Conservation (phyloP, 1,284 basidiomycete species). For the Psilocybe mexicana region DNA sequence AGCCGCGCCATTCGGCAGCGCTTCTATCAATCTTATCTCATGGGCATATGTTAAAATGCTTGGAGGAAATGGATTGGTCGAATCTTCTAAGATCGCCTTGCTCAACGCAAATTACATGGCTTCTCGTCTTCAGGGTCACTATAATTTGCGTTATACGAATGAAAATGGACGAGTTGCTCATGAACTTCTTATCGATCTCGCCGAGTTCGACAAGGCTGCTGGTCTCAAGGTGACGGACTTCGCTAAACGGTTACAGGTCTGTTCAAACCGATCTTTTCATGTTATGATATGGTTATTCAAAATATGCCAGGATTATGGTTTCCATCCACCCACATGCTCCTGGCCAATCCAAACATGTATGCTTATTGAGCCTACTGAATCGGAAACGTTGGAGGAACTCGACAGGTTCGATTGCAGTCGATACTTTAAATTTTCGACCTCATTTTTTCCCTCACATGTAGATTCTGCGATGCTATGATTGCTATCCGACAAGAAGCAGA, state of each 20-base stretch:
- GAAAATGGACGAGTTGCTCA: slow-evolving; percentile 91
- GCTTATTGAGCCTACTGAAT: slow-evolving; percentile 95
- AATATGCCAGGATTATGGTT: slow-evolving; percentile 70
- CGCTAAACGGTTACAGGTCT: slow-evolving; percentile 88
- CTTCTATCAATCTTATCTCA: slow-evolving; percentile 94
- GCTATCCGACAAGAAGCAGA: slow-evolving; percentile 91
- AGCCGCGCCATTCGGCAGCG: slow-evolving; percentile 92
- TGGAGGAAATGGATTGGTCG: slow-evolving; percentile 84
- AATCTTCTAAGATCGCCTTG: slow-evolving; percentile 85
- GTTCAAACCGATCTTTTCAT: slow-evolving; percentile 16
- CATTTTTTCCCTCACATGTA: slow-evolving; percentile 24
- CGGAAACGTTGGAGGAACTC: slow-evolving; percentile 87
- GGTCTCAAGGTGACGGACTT: slow-evolving; percentile 95
- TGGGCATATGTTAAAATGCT: slow-evolving; percentile 99
- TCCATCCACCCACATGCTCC: slow-evolving; percentile 90
- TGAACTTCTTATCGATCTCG: slow-evolving; percentile 93
- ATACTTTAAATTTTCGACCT: neutral
- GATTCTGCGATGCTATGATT: slow-evolving; percentile 97
- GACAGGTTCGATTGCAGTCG: slow-evolving; percentile 53
- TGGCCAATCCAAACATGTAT: slow-evolving; percentile 96
- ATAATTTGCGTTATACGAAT: slow-evolving; percentile 90
- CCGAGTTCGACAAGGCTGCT: slow-evolving; percentile 88
- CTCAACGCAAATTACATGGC: slow-evolving; percentile 99
- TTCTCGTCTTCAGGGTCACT: slow-evolving; percentile 80
- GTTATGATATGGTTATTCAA: neutral